Conservation (phyloP, 2,329 filamentous ascomycete species). For the Pseudovirgaria hyperparasitica region DNA sequence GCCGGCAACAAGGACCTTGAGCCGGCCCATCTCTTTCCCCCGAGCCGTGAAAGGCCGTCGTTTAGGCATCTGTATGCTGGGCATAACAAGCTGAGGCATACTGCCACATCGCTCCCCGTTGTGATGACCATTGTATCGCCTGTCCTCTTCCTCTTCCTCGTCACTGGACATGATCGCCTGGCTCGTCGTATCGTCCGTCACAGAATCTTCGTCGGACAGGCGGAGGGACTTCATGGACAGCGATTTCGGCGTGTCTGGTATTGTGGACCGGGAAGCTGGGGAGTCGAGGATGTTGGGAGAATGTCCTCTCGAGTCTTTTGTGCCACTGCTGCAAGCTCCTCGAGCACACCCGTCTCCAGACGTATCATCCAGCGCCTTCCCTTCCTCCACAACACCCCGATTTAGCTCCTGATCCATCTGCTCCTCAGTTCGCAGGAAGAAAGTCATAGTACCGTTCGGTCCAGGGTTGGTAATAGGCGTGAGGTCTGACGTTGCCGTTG, state of each 20-base stretch:
- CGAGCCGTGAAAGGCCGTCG: conserved; percentile 80
- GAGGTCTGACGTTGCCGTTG: background rate
- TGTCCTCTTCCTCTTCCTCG: conserved; percentile 38
- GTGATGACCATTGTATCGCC: conserved; percentile 19
- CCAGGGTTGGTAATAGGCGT: conserved; percentile 16
- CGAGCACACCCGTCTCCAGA: conserved; percentile 35
- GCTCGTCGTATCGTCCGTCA: conserved; percentile 41
- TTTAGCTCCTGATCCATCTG: conserved; percentile 30
- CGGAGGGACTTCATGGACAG: conserved; percentile 45
- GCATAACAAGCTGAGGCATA: conserved; percentile 85
- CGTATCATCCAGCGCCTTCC: conserved; percentile 27
- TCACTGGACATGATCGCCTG: conserved; percentile 42
- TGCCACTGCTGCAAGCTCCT: conserved; percentile 18
- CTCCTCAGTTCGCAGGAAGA: conserved; percentile 45
- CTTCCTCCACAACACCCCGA: conserved; percentile 8
- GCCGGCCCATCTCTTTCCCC: conserved; percentile 69
- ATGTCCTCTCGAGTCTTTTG: conserved; percentile 11
- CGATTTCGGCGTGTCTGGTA: conserved; percentile 48
- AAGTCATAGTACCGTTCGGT: conserved; percentile 42
- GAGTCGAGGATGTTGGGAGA: conserved; percentile 20
- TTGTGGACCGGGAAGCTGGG: conserved; percentile 34
- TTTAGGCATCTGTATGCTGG: conserved; percentile 81
- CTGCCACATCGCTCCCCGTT: conserved; percentile 20
- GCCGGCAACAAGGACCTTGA: conserved; percentile 83
- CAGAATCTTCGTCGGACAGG: conserved; percentile 44